These are phyloP conservation scores for Fusarium bactridioides DNA, from an alignment of 2,329 filamentous ascomycete species.

Conservation along the genomic window DNA sequence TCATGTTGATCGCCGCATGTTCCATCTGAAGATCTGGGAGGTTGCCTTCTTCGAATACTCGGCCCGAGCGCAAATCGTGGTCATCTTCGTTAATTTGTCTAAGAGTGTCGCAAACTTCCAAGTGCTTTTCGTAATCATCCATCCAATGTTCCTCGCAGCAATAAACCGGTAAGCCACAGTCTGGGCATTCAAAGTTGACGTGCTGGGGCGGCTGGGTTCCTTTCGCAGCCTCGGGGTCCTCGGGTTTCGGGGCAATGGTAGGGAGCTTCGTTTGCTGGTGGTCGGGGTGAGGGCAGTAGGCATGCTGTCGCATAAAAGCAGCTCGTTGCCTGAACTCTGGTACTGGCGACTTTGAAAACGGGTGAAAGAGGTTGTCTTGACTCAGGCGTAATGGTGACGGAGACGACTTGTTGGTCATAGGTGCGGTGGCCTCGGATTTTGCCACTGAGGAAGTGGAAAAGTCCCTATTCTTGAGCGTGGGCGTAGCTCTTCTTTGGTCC, in stretches of 20 bases:
- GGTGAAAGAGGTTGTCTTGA: conserved; percentile 89
- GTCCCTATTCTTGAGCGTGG: conserved; percentile 30
- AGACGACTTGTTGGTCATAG: conserved; percentile 35
- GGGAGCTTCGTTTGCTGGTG: conserved; percentile 79
- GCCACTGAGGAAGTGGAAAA: conserved; percentile 44
- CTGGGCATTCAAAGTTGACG: conserved; percentile 92
- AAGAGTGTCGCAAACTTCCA: conserved; percentile 91
- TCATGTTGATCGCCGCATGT: conserved; percentile 94
- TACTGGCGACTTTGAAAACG: conserved; percentile 87
- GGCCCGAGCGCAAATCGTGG: conserved; percentile 88
- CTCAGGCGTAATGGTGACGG: conserved; percentile 55
- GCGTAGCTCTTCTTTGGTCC: conserved; percentile 33
- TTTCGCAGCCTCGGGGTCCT: conserved; percentile 63
- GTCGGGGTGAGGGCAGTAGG: conserved; percentile 89
- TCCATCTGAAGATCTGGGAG: conserved; percentile 91
- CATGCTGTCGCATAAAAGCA: conserved; percentile 90
- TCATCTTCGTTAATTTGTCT: conserved; percentile 97
- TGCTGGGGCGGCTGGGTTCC: conserved; percentile 75
- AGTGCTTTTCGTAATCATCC: conserved; percentile 91
- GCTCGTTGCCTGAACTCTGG: conserved; percentile 87
- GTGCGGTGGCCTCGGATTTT: conserved; percentile 42
- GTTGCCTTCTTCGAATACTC: conserved; percentile 92
- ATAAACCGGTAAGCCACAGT: conserved; percentile 93
- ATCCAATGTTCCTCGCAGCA: conserved; percentile 96
- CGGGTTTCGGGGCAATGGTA: conserved; percentile 69